phyloP scores from a whole-genome alignment of 2,329 filamentous ascomycete genomes.

The Alternaria gaisen region DNA sequence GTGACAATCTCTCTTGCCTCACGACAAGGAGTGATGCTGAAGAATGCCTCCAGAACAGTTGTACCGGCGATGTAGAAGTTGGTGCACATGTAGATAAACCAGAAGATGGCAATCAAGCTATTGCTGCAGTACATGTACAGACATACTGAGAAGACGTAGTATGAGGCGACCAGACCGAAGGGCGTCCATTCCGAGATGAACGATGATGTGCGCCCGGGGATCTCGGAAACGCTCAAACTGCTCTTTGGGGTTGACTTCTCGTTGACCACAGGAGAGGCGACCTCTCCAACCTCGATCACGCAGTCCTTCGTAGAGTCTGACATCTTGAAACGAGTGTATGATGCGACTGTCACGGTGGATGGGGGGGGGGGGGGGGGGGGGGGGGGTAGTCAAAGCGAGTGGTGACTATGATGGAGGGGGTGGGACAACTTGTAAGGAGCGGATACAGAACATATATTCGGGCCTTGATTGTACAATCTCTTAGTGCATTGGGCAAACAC shows the following conservation, averaged over 20 bases:
- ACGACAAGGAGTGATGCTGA: slow-evolving; percentile 50
- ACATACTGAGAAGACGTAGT: slow-evolving; percentile 54
- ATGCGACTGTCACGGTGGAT: slow-evolving; percentile 13
- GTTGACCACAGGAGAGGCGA: slow-evolving; percentile 14
- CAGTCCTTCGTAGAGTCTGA: slow-evolving; percentile 26
- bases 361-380: slow-evolving; percentile 5
- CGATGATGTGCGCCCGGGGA: slow-evolving; percentile 27
- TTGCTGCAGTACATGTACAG: slow-evolving; percentile 54
- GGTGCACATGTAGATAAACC: slow-evolving; percentile 56
- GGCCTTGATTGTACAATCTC: neutral
- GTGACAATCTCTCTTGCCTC: slow-evolving; percentile 50
- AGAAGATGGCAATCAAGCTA: slow-evolving; percentile 52
- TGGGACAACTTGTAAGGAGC: slow-evolving; percentile 8
- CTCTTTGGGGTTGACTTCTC: slow-evolving; percentile 16
- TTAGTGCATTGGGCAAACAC: slow-evolving; percentile 8
- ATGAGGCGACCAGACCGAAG: slow-evolving; percentile 53
- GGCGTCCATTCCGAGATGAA: slow-evolving; percentile 55
- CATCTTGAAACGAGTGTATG: slow-evolving; percentile 34
- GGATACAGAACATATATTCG: slow-evolving; percentile 14
- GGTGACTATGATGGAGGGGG: slow-evolving; percentile 25
- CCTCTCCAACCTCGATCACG: slow-evolving; percentile 38
- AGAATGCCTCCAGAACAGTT: slow-evolving; percentile 55
- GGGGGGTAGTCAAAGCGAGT: slow-evolving; percentile 31
- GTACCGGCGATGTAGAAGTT: slow-evolving; percentile 57
- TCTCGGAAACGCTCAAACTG: slow-evolving; percentile 8